A percentile compares a stretch with the other conserved stretches of the same genome.
Evolutionary conservation across 345 rosid species (phyloP).

Genomic region (Eutrema heterophyllum): DNA sequence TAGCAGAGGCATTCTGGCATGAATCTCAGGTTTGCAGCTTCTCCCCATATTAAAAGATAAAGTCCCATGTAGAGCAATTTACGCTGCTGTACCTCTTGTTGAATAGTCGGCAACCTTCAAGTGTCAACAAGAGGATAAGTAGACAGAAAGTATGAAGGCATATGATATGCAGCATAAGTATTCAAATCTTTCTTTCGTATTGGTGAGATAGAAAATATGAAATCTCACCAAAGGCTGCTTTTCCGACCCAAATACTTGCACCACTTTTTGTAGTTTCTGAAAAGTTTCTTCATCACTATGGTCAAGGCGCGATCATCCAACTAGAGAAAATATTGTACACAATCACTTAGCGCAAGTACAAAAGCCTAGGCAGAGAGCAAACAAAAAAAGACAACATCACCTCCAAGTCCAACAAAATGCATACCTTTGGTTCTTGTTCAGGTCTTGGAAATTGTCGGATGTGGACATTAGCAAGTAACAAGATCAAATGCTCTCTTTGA

Average conservation of each 20-base stretch:
- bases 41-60: constrained; percentile 94
- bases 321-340: constrained; percentile 25
- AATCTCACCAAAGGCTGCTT: constrained; percentile 56
- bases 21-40: constrained; percentile 93
- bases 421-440: constrained; percentile 51
- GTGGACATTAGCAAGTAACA: constrained; percentile 62
- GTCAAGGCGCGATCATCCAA: constrained; percentile 59
- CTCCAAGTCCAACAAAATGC: neutral
- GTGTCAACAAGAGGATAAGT: constrained; percentile 9
- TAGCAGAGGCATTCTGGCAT: constrained; percentile 96
- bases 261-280: constrained; percentile 65
- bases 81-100: constrained; percentile 92
- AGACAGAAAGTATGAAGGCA: neutral
- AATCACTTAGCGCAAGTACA: neutral
- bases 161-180: neutral
- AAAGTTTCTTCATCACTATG: constrained; percentile 57
- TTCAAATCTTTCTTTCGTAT: neutral
- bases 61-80: constrained; percentile 86
- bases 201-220: neutral
- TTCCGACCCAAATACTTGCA: constrained; percentile 67
- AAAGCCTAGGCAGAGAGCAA: neutral
- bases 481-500: constrained; percentile 63
- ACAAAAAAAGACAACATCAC: neutral
- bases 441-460: constrained; percentile 48
- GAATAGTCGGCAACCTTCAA: constrained; percentile 86